These are phyloP conservation scores for Diplodia sapinea DNA, from an alignment of 2,329 filamentous ascomycete species.

Conservation along the genomic window DNA sequence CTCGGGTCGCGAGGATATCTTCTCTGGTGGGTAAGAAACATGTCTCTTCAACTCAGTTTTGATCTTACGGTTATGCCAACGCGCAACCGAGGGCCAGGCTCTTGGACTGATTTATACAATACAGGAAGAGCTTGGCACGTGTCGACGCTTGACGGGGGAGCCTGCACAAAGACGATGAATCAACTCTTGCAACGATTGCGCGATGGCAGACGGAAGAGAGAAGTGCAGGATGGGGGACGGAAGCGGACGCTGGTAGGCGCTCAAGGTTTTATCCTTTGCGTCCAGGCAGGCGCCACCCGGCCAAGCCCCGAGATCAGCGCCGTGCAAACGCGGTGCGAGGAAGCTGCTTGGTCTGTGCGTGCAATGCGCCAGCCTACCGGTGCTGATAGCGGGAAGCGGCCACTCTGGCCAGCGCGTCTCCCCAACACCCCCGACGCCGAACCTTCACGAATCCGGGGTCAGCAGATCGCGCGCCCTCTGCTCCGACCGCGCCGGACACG, in stretches of 20 bases:
- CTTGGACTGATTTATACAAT: background rate
- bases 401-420: background rate
- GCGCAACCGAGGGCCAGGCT: slow-evolving; percentile 30
- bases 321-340: slow-evolving; percentile 9
- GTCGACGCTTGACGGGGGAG: slow-evolving; percentile 15
- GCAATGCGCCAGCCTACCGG: too few relatives aligned
- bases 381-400: too few relatives aligned
- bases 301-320: slow-evolving; percentile 11
- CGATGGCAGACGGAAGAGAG: slow-evolving; percentile 8
- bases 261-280: slow-evolving; percentile 11
- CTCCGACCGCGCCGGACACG: background rate
- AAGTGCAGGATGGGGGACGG: slow-evolving; percentile 2
- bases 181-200: slow-evolving; percentile 12
- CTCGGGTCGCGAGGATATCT: slow-evolving; percentile 67
- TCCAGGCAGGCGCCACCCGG: slow-evolving; percentile 9
- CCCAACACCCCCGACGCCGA: slow-evolving; percentile 18
- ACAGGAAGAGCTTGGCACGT: slow-evolving; percentile 7
- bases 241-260: background rate
- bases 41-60: slow-evolving; percentile 55
- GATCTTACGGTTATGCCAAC: slow-evolving; percentile 57
- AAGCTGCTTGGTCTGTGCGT: slow-evolving; percentile 5
- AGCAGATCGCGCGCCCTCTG: slow-evolving; percentile 11
- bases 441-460: slow-evolving; percentile 26
- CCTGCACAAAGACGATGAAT: slow-evolving; percentile 2
- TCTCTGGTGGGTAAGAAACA: slow-evolving; percentile 65